Percentiles rank a stretch among this genome's conserved stretches.
phyloP scores from a whole-genome alignment of 345 rosid genomes.

The Eucalyptus sideroxylon region DNA sequence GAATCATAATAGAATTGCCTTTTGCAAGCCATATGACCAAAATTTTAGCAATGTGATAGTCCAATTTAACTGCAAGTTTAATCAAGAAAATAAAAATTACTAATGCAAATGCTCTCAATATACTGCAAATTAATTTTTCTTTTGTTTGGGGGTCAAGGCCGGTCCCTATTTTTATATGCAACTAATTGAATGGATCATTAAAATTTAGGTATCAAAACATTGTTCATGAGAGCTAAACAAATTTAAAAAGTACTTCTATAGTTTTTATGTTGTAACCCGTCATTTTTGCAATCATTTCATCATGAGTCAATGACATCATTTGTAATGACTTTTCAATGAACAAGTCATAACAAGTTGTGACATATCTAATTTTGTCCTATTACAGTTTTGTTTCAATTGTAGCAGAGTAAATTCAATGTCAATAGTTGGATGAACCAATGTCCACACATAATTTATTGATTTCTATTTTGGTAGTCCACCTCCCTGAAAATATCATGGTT shows the following conservation, averaged over 20 bases:
- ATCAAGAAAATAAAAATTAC: not conserved
- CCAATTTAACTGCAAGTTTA: too few relatives aligned
- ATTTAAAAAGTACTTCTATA: not conserved
- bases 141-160: not conserved
- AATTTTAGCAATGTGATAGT: not conserved
- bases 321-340: not conserved
- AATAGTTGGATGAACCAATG: not conserved
- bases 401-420: not conserved
- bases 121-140: too few relatives aligned
- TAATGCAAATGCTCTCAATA: not conserved
- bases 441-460: not conserved
- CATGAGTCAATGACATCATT: not conserved
- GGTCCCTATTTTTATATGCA: not conserved
- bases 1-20: not conserved
- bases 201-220: not conserved
- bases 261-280: accelerated
- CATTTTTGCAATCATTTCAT: accelerated
- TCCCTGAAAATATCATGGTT: not conserved
- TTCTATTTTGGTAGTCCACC: not conserved
- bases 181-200: too few relatives aligned
- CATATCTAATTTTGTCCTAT: not conserved
- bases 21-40: not conserved
- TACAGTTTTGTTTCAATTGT: not conserved
- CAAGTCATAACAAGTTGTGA: not conserved
- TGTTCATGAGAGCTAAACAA: not conserved